Conservation (phyloP, 495 filamentous ascomycete species). For the Penicillium cosmopolitanum region DNA sequence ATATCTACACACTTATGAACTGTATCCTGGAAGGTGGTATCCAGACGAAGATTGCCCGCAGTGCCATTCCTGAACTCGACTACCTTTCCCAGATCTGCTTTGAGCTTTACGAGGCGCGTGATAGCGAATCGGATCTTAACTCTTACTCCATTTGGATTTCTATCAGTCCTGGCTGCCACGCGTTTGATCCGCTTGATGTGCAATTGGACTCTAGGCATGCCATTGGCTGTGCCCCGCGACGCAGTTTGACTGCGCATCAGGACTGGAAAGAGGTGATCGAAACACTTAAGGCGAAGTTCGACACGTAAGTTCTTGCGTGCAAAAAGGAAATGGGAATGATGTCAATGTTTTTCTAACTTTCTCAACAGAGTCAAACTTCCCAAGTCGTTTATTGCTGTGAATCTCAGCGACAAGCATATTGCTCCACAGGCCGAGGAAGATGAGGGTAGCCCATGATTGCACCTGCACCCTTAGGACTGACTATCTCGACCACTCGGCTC, state of each 20-base stretch:
- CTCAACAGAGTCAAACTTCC: constrained; percentile 82
- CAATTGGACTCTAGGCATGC: constrained; percentile 93
- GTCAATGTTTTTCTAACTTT: constrained; percentile 1
- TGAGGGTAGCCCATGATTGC: not conserved
- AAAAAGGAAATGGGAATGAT: not conserved
- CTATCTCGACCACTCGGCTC: too few relatives aligned
- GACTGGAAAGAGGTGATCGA: constrained; percentile 97
- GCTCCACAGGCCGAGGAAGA: constrained; percentile 14
- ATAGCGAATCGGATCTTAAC: constrained; percentile 71
- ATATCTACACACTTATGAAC: constrained; percentile 97
- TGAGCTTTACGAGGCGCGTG: constrained; percentile 93
- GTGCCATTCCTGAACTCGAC: constrained; percentile 93
- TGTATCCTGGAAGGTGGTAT: constrained; percentile 97
- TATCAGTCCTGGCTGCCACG: constrained; percentile 93
- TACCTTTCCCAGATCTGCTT: constrained; percentile 98
- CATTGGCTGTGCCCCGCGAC: constrained; percentile 86
- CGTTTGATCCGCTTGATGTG: constrained; percentile 92
- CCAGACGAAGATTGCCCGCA: constrained; percentile 86
- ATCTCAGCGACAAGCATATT: constrained; percentile 35
- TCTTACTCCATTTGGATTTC: constrained; percentile 96
- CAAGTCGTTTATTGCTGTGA: constrained; percentile 76
- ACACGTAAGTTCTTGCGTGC: constrained; percentile 65
- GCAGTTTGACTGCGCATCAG: constrained; percentile 86
- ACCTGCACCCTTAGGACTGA: too few relatives aligned
- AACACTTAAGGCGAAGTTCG: constrained; percentile 90